A percentile compares a stretch with the other conserved stretches of the same genome.
These are phyloP conservation scores for Starmerella cellae DNA, from an alignment of 805 yeast genomes.

Conservation along the genomic window DNA sequence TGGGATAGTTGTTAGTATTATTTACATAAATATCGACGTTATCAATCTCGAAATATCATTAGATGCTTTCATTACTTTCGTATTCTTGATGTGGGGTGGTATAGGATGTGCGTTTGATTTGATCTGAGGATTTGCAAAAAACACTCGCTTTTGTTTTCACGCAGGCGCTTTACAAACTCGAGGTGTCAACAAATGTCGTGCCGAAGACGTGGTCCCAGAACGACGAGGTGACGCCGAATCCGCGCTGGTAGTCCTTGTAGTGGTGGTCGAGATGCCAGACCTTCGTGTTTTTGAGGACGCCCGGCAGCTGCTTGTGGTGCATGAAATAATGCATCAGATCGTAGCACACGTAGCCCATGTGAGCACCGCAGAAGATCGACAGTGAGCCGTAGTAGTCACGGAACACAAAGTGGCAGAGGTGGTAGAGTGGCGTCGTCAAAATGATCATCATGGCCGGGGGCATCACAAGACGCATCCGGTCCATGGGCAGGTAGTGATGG, in stretches of 20 bases:
- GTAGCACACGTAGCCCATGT: constrained; percentile 81
- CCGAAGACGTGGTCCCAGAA: constrained; percentile 91
- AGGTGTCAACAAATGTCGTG: constrained; percentile 42
- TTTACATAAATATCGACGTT: too few species aligned
- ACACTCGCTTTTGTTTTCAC: too few species aligned
- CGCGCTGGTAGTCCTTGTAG: constrained; percentile 90
- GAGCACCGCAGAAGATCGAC: constrained; percentile 90
- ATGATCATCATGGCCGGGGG: constrained; percentile 78
- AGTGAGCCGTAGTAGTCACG: constrained; percentile 71
- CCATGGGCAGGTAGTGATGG: constrained; percentile 98
- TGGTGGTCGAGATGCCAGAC: constrained; percentile 94
- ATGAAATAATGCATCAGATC: constrained; percentile 89
- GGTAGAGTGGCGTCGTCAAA: constrained; percentile 69
- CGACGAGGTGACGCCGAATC: constrained; percentile 88
- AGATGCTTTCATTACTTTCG: too few species aligned
- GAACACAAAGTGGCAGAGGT: constrained; percentile 56
- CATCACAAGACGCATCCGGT: constrained; percentile 78
- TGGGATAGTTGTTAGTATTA: too few species aligned
- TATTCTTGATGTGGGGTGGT: too few species aligned
- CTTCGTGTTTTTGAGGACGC: constrained; percentile 62
- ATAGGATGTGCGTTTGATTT: too few species aligned
- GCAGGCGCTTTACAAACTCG: constrained; percentile 9
- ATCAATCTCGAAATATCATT: too few species aligned
- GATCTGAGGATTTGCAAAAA: too few species aligned
- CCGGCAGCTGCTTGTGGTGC: constrained; percentile 79